Conservation (phyloP, 2,329 filamentous ascomycete genomes). For the Gaeumannomyces tritici region DNA sequence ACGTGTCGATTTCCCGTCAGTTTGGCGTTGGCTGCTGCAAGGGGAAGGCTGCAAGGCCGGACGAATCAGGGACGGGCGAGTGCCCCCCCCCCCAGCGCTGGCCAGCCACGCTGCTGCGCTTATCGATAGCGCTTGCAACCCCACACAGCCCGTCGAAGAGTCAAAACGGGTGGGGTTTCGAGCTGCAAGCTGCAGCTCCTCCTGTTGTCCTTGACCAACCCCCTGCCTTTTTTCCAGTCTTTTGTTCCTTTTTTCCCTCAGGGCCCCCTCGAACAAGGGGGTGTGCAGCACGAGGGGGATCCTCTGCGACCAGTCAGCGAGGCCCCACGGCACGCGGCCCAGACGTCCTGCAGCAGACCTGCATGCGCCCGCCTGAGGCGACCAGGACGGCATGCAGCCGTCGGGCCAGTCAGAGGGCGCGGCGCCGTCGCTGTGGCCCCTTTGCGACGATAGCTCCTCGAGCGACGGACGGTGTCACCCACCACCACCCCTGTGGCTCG, state of each 20-base stretch:
- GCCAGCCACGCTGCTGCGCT: conserved; percentile 2
- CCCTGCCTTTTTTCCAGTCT: not conserved
- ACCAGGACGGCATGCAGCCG: conserved; percentile 1
- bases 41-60: conserved; percentile 5
- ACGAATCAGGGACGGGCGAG: conserved; percentile 3
- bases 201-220: not conserved
- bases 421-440: conserved; percentile 14
- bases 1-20: conserved; percentile 15
- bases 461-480: not conserved
- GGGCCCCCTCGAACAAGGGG: not conserved
- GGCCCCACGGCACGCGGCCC: conserved; percentile 7
- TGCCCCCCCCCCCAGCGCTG: not conserved
- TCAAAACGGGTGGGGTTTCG: not conserved
- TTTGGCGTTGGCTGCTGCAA: conserved; percentile 11
- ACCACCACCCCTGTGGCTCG: conserved; percentile 8
- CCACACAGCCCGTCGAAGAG: not conserved
- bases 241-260: not conserved
- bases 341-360: conserved; percentile 10
- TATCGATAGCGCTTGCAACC: conserved; percentile 19
- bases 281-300: not conserved
- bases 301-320: conserved; percentile 6
- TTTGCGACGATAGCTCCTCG: conserved; percentile 7
- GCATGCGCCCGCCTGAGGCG: conserved; percentile 11
- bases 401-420: conserved; percentile 13
- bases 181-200: not conserved